phyloP scores from a whole-genome alignment of 257 asterid species.

The Salvia rosmarinus region DNA sequence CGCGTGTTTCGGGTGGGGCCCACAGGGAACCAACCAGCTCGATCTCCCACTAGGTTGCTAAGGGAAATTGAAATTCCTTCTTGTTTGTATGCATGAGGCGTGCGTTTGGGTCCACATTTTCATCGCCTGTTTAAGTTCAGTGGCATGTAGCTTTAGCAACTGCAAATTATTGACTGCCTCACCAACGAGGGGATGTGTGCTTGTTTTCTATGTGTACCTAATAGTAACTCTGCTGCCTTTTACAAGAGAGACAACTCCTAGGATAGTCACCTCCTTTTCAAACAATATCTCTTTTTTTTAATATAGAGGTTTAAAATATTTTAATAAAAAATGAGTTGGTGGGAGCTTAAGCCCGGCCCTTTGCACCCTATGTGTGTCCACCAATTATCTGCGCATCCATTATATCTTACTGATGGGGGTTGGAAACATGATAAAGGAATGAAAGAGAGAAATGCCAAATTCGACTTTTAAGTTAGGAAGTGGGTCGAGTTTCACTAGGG shows the following conservation, averaged over 20 bases:
- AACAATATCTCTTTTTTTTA: no score
- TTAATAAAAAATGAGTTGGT: no score
- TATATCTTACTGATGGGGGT: no score
- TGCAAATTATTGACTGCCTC: slow-evolving; percentile 40
- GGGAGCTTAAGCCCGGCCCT: no score
- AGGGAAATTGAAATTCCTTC: slow-evolving; percentile 24
- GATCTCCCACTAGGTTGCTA: slow-evolving; percentile 24
- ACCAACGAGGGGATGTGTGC: slow-evolving; percentile 24
- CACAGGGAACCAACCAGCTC: background rate
- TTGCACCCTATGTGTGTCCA: no score
- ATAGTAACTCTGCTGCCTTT: slow-evolving; percentile 27
- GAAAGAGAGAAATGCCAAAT: no score
- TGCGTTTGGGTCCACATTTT: slow-evolving; percentile 55
- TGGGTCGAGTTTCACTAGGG: no score
- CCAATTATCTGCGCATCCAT: no score
- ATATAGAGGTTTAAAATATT: no score
- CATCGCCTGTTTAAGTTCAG: slow-evolving; percentile 37
- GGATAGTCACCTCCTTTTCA: slow-evolving; percentile 45
- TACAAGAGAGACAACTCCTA: slow-evolving; percentile 42
- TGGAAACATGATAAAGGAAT: no score
- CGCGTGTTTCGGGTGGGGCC: slow-evolving; percentile 18
- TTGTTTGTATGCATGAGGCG: background rate
- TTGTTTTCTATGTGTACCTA: background rate
- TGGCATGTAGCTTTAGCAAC: slow-evolving; percentile 60
- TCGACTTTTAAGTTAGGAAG: no score